Conservation (phyloP, 2,329 filamentous ascomycete species). For the Colletotrichum cereale region DNA sequence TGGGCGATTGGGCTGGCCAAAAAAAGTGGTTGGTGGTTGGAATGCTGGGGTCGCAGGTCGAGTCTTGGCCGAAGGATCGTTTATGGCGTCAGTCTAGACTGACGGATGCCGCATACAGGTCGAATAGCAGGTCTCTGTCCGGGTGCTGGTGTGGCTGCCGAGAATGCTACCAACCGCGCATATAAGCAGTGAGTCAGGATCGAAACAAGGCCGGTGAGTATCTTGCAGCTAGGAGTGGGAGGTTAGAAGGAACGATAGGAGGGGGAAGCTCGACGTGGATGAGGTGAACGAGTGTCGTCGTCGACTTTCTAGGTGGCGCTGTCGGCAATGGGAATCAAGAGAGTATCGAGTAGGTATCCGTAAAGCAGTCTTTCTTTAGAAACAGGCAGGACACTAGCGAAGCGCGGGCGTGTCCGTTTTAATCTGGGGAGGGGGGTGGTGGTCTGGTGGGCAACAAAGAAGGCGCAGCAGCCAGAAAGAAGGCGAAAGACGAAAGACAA, state of each 20-base stretch:
- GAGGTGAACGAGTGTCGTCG: constrained; percentile 30
- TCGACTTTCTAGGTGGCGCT: constrained; percentile 17
- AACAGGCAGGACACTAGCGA: constrained; percentile 30
- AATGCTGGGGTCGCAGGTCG: constrained; percentile 36
- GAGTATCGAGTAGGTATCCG: constrained; percentile 4
- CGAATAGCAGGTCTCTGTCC: constrained; percentile 27
- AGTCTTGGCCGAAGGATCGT: constrained; percentile 42
- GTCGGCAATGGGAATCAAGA: constrained; percentile 10
- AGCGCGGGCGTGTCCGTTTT: constrained; percentile 31
- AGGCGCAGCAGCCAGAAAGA: constrained; percentile 32
- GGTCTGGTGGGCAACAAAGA: constrained; percentile 30
- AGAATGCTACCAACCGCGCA: constrained; percentile 38
- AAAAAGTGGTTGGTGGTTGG: constrained; percentile 37
- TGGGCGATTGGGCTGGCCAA: constrained; percentile 10
- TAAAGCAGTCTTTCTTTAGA: constrained; percentile 27
- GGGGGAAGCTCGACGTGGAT: neutral
- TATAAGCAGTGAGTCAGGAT: constrained; percentile 44
- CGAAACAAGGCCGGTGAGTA: neutral
- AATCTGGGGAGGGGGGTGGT: neutral
- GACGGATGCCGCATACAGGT: constrained; percentile 31
- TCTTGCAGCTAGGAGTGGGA: neutral
- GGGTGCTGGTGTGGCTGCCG: constrained; percentile 33
- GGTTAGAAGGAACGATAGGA: neutral
- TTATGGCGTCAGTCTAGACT: constrained; percentile 43
- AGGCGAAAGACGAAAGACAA: constrained; percentile 35